Base-by-base conservation (phyloP, 202 grass and related monocot genomes). In the Saccharum hybrid region DNA sequence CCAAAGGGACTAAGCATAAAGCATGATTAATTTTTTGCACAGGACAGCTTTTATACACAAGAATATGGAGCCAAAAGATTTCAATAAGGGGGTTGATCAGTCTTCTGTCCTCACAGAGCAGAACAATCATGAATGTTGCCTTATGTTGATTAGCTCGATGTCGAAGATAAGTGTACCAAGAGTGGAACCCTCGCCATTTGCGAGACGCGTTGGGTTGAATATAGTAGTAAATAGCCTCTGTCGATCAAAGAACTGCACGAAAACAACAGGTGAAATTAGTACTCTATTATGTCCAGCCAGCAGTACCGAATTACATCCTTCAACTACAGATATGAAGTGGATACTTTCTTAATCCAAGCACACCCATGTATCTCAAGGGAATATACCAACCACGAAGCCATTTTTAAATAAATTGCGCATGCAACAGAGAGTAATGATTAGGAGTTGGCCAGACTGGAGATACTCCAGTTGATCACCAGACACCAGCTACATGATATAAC, bases 221-320 rank as follows among this genome's bases (percentile, higher is more conserved):
- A 93, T 95, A 72, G 96, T 95, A 39, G 92, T 98, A 87, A 98
- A 98, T 70, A 98, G 68, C 77, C 92, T 95, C 70, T 95, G 96
- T 8, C 87, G 87, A 79, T 98, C 96, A 65, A 98, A 98, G 70
- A 98, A 95, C 92, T 94, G 92, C 88, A 91, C 11, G 71, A 46
- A 76, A 90, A 68, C 77, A 71, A 15, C 19, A 77, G 6, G 16
- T 2, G 21, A 65, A 67, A 31, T 81, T 72, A 84, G 76, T 26
- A 70, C 40, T 39, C 16, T 16, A 5, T 49, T 72, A 49, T 49
- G 13, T 49, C 40, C 7, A 40, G 39, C 46, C 2, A 38, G 28
- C 26, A 34, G 38, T 66, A 37, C 45, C 45, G 7, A 65, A 1
- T 21, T 54, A 19, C 57, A 67, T 48, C 15, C 11, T 81, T 80